Conservation (phyloP, 495 filamentous ascomycete genomes). For the Astrothelium subdiscretum region DNA sequence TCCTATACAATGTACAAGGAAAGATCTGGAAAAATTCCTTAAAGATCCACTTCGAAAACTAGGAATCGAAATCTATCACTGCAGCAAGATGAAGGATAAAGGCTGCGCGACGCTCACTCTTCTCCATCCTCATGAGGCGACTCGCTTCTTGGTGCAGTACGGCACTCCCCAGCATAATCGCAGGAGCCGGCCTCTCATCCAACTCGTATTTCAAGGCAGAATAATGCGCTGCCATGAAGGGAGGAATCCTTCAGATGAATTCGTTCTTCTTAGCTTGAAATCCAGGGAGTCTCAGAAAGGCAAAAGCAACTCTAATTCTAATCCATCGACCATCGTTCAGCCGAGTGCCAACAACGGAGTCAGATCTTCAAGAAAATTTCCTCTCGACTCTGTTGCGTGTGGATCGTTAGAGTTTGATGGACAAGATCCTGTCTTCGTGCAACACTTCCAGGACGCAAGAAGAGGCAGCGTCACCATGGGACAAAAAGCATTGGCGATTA, state of each 20-base stretch:
- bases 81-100: slow-evolving; percentile 12
- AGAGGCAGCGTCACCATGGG: slow-evolving; percentile 16
- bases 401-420: slow-evolving; percentile 15
- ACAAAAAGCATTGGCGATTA: slow-evolving; percentile 8
- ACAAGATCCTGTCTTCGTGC: slow-evolving; percentile 8
- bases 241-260: not conserved
- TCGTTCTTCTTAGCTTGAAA: slow-evolving; percentile 3
- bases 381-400: slow-evolving; percentile 6
- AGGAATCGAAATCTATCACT: slow-evolving; percentile 8
- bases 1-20: slow-evolving; percentile 10
- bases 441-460: slow-evolving; percentile 6
- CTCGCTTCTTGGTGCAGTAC: slow-evolving; percentile 12
- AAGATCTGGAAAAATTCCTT: slow-evolving; percentile 14
- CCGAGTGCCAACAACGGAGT: not conserved
- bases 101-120: slow-evolving; percentile 15
- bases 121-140: slow-evolving; percentile 3
- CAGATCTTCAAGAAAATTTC: slow-evolving; percentile 1
- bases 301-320: not conserved
- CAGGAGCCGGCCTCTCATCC: not conserved
- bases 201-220: slow-evolving; percentile 1
- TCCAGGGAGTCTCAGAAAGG: not conserved
- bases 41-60: slow-evolving; percentile 7
- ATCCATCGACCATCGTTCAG: not conserved
- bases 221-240: slow-evolving; percentile 2
- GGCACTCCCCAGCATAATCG: slow-evolving; percentile 5